Conservation (phyloP, 2,329 filamentous ascomycete species). For the Zymoseptoria passerinii region DNA sequence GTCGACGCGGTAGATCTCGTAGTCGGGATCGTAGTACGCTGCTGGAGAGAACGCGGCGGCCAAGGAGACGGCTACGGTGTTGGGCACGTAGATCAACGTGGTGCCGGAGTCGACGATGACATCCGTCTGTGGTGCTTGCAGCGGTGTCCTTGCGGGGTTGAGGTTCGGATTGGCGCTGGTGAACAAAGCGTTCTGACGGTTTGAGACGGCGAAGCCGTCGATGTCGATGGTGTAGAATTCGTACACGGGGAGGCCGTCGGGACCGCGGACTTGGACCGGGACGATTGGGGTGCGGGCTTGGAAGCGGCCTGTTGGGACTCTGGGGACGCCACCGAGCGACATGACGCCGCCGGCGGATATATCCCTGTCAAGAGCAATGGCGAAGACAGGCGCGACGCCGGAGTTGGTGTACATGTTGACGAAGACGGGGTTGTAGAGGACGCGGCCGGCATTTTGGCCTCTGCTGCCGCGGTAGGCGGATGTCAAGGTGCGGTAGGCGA, state of each 20-base stretch:
- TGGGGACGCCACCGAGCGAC: conserved; percentile 43
- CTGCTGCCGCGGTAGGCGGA: conserved; percentile 30
- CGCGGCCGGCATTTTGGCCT: conserved; percentile 13
- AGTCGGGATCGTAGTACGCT: conserved; percentile 27
- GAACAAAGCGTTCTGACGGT: conserved; percentile 17
- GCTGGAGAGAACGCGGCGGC: conserved; percentile 38
- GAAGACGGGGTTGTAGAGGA: conserved; percentile 44
- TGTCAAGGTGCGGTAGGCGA: conserved; percentile 44
- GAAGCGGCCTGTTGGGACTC: conserved; percentile 30
- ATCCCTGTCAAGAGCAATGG: conserved; percentile 38
- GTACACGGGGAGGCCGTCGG: conserved; percentile 23
- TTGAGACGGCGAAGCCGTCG: conserved; percentile 25
- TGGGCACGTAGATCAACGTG: conserved; percentile 34
- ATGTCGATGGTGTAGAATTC: conserved; percentile 35
- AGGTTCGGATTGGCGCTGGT: conserved; percentile 6
- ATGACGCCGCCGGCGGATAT: conserved; percentile 35
- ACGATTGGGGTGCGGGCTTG: conserved; percentile 33
- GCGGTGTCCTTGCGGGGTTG: conserved; percentile 13
- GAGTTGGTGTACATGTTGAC: conserved; percentile 41
- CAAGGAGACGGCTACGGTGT: conserved; percentile 30
- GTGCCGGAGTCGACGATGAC: conserved; percentile 41
- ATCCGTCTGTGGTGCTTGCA: conserved; percentile 27
- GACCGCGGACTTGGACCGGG: conserved; percentile 19
- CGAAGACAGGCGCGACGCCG: conserved; percentile 40
- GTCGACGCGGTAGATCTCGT: conserved; percentile 32